A percentile compares a stretch with the other conserved stretches of the same genome.
Evolutionary conservation across 2,329 filamentous ascomycete species (phyloP).

Genomic region (Eutypella sp.): DNA sequence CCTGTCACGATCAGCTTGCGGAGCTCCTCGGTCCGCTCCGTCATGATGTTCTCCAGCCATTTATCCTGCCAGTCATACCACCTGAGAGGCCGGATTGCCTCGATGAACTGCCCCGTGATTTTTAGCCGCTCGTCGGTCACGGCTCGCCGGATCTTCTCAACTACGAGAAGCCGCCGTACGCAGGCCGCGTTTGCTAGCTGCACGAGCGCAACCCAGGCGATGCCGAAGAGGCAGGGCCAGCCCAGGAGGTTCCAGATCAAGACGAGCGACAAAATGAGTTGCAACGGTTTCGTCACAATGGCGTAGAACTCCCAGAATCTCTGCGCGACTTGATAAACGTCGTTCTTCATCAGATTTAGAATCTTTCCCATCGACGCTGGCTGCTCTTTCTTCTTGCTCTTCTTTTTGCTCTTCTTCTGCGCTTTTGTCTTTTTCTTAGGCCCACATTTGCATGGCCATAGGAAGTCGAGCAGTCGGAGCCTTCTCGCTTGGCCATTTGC

Average conservation of each 20-base stretch:
- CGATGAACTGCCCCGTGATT: slow-evolving; percentile 78
- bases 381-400: slow-evolving; percentile 39
- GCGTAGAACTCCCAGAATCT: slow-evolving; percentile 81
- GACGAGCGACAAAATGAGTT: slow-evolving; percentile 66
- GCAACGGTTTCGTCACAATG: slow-evolving; percentile 72
- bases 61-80: slow-evolving; percentile 80
- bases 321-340: slow-evolving; percentile 78
- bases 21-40: slow-evolving; percentile 63
- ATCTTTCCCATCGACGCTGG: slow-evolving; percentile 86
- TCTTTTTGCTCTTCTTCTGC: no score
- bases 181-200: slow-evolving; percentile 66
- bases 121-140: slow-evolving; percentile 77
- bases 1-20: slow-evolving; percentile 59
- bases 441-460: slow-evolving; percentile 17
- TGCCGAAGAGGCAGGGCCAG: slow-evolving; percentile 70
- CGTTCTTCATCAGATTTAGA: slow-evolving; percentile 76
- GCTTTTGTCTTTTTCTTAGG: slow-evolving; percentile 17
- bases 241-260: slow-evolving; percentile 77
- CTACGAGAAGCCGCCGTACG: slow-evolving; percentile 59
- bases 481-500: slow-evolving; percentile 2
- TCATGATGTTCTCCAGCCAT: slow-evolving; percentile 67
- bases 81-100: slow-evolving; percentile 73
- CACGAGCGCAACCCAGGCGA: slow-evolving; percentile 63
- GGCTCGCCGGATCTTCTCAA: slow-evolving; percentile 65
- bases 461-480: slow-evolving; percentile 21